Base-by-base conservation (phyloP, 495 filamentous ascomycete genomes). In the Thozetella sp. region DNA sequence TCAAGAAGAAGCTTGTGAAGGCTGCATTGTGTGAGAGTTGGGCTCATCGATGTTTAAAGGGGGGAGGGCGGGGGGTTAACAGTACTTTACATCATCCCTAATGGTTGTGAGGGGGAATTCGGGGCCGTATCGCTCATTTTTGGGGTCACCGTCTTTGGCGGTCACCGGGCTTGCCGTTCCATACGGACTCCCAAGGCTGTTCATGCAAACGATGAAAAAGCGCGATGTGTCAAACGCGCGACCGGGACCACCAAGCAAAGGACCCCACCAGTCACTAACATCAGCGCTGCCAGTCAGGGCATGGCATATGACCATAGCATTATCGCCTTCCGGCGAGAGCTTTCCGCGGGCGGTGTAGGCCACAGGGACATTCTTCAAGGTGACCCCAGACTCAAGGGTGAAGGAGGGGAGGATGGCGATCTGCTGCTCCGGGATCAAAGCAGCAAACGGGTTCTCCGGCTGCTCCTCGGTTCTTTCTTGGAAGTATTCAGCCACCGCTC, bases 241-340 rank as follows among this genome's bases (percentile, higher is more conserved):
- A 27, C 94, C 93, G 53, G 90, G 84, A 10, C 93, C 92, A 25
- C 93, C 93, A 10, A 98, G 85, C 22, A 99, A 82, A 19, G 95
- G 95, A 6, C 95, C 95, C 95, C 95, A 99, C 95, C 95, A 99
- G 77, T 99, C 95, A 59, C 86, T 85, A 25, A 97, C 95, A 78
- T 99, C 95, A 56, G 95, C 93, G 64, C 93, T 97, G 53, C 95
- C 95, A 34, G 95, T 97, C 63, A 99, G 76, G 43, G 95, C 95
- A 77, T 99, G 95, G 74, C 95, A 99, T 64, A 99, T 96, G 54
- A 99, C 89, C 87, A 99, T 88, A 56, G 83, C 92, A 86, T 99
- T 99, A 78, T 97, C 90, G 45, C 84, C 79, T 26, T 85, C 76
- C 22, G 90, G 81, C 0, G 90, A 89, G 22, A 99, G 82, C 53